Evolutionary conservation across 2,329 filamentous ascomycete species (phyloP), one percentile per base, ranked within the genome.

Genomic region (Lecanicillium sp.): DNA sequence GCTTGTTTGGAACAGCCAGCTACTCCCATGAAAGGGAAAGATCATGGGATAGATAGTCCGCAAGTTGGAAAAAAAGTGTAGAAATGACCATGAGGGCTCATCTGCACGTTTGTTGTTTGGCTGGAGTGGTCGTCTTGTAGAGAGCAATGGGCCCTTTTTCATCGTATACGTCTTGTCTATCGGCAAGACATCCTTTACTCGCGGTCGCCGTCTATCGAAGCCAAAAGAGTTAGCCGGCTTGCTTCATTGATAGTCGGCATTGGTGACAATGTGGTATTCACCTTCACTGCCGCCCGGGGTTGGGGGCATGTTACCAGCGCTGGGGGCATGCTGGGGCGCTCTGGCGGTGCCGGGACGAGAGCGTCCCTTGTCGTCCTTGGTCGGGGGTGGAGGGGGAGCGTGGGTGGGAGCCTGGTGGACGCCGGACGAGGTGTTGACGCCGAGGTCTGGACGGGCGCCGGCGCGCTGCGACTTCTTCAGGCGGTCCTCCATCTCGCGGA

Each of bases 401-500:
- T 44, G 24, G 37, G 21, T 40, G 56, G 55, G 61, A 60, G 52
- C 56, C 49, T 44, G 57, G 58, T 32, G 58, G 56, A 42, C 11
- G 26, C 49, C 27, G 48, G 38, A 33, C 42, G 52, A 19, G 8
- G 26, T 40, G 47, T 33, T 51, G 44, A 56, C 26, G 51, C 52
- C 54, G 44, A 56, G 52, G 20, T 56, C 29, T 52, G 55, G 54
- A 35, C 45, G 54, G 24, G 32, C 36, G n/a, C 30, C 21, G 21
- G 6, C 33, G 21, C 56, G 54, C 45, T 54, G 50, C 52, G 52
- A 55, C 29, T 55, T 65, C 51, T 58, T 79, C 45, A 97, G 77
- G 37, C 85, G 84, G 57, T 86, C 78, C 68, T 96, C 90, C 68
- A 93, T 89, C 60, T 90, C 89, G 58, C 82, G 84, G 58, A 97